Evolutionary conservation across 116 monocot genomes (phyloP).

Genomic region (Dioscorea cayenensis): DNA sequence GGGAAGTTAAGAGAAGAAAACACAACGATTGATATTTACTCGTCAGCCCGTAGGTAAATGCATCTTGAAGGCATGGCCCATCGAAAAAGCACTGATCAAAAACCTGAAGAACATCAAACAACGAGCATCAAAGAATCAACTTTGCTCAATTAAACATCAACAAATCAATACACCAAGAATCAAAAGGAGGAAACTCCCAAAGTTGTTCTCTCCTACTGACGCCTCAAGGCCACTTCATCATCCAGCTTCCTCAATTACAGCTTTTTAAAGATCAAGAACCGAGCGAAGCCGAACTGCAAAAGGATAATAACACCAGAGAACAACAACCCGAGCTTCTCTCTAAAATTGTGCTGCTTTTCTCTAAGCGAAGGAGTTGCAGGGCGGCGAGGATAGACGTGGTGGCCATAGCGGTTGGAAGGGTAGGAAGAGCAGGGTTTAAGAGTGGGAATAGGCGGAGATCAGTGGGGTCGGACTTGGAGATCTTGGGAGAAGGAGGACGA

Average conservation of each 20-base stretch:
- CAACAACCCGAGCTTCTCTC: constrained; percentile 12
- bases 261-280: constrained; percentile 3
- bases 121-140: too few species aligned
- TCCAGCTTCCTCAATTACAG: not conserved
- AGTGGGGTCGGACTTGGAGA: not conserved
- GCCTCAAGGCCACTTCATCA: not conserved
- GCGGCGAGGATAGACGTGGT: not conserved
- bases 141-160: too few species aligned
- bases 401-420: not conserved
- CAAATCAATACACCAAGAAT: too few species aligned
- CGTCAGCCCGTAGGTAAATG: too few species aligned
- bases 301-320: not conserved
- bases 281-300: constrained; percentile 1
- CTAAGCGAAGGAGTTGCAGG: not conserved
- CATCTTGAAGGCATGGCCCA: too few species aligned
- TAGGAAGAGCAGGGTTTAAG: not conserved
- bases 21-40: too few species aligned
- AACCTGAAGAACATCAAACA: too few species aligned
- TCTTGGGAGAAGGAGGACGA: not conserved
- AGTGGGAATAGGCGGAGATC: not conserved
- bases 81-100: too few species aligned
- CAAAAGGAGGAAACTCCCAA: not conserved
- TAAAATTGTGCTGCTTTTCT: too few species aligned
- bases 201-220: not conserved
- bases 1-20: too few species aligned